Evolutionary conservation across 768 basidiomycete species (phyloP), one percentile per base, ranked within the genome.

Genomic region (Trametes elegans): DNA sequence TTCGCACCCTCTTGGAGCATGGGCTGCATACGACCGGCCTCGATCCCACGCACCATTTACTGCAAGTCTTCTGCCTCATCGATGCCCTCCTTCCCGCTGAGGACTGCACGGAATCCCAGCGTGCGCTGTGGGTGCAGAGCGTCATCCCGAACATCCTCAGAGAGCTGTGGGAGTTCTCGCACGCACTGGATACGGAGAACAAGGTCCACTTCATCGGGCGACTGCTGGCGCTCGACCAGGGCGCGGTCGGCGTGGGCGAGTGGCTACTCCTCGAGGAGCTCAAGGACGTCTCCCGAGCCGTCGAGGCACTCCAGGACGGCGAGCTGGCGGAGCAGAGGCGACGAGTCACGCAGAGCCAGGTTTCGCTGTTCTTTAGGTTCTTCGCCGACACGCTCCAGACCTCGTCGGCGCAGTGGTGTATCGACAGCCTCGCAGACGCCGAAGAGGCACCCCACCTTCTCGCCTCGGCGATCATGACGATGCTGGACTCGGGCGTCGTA

Each of bases 231-330:
- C 67, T 90, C 13, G 90, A 92, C 58, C 67, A 73, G 5, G 82
- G 80, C 2, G 66, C 74, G 23, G 68, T 79, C 19, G 83, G 82
- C 3, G 69, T 87, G 2, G 85, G 81, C 16, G 84, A 87, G 55
- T 92, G 88, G 87, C 62, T 91, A 23, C 61, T 92, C 8, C 62
- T 70, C n/a, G 81, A 86, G 58, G 85, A 88, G 56, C 62, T 87
- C 54, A 82, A 80, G 64, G 69, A 74, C n/a, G 69, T 87, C 40
- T 68, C 69, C 7, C 67, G 66, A 11, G 64, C 69, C 19, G 68
- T 83, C 19, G 71, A 73, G 45, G 57, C 60, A 2, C 65, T 83
- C 40, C 64, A 64, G 13, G 66, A 70, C 13, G 57, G 60, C 29
- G 38, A 55, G 8, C 55, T 65, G 41, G 60, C 68, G 5, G 69